Evolutionary conservation across 2,329 filamentous ascomycete genomes (phyloP).

Genomic region (Xylaria arbuscula): DNA sequence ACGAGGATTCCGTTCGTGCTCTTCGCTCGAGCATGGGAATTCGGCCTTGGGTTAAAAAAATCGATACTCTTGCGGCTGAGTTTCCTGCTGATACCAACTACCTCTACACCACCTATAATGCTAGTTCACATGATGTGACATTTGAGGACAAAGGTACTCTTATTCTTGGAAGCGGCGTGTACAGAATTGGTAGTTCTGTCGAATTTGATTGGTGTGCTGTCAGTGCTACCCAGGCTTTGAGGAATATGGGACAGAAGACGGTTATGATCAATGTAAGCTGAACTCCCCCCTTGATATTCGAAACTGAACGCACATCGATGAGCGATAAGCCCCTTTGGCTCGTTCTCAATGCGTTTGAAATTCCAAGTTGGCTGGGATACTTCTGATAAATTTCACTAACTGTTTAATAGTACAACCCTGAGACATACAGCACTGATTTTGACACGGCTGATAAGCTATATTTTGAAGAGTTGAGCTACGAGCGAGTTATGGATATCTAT

Average conservation of each 20-base stretch:
- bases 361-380: background rate
- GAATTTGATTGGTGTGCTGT: slow-evolving; percentile 99
- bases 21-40: slow-evolving; percentile 87
- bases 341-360: background rate
- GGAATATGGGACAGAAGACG: slow-evolving; percentile 92
- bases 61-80: slow-evolving; percentile 96
- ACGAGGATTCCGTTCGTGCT: slow-evolving; percentile 90
- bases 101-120: slow-evolving; percentile 98
- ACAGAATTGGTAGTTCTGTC: slow-evolving; percentile 96
- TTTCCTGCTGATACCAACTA: slow-evolving; percentile 97
- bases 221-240: slow-evolving; percentile 84
- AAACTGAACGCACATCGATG: background rate
- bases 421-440: slow-evolving; percentile 85
- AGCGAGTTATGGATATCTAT: slow-evolving; percentile 99
- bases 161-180: slow-evolving; percentile 93
- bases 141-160: slow-evolving; percentile 93
- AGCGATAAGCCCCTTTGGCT: slow-evolving; percentile 1
- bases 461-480: slow-evolving; percentile 96
- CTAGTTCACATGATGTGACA: slow-evolving; percentile 88
- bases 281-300: background rate
- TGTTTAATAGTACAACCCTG: slow-evolving; percentile 49
- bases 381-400: slow-evolving; percentile 19
- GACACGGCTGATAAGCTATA: slow-evolving; percentile 92
- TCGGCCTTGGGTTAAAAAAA: slow-evolving; percentile 96
- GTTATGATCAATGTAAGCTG: slow-evolving; percentile 88